These are phyloP conservation scores for Aspergillus bridgeri DNA, from an alignment of 495 filamentous ascomycete species.

Conservation along the genomic window DNA sequence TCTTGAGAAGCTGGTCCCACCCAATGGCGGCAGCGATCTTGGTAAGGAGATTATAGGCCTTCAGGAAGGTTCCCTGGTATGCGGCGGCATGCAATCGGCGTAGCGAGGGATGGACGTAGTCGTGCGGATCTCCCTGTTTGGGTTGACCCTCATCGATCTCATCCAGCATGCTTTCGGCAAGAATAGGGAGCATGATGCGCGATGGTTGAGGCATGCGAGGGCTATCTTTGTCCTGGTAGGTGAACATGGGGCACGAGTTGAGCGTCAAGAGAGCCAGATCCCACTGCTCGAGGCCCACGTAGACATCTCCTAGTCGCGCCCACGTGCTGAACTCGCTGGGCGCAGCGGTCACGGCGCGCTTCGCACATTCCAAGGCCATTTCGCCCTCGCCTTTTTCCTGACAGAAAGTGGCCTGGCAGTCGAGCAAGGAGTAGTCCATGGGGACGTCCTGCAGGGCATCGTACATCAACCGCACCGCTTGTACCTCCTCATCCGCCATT, in stretches of 20 bases:
- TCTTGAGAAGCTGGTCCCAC: conserved; percentile 92
- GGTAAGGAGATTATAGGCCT: conserved; percentile 90
- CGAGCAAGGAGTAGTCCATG: conserved; percentile 93
- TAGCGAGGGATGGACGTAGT: conserved; percentile 83
- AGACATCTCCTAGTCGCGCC: conserved; percentile 90
- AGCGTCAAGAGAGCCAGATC: conserved; percentile 87
- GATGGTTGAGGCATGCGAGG: conserved; percentile 89
- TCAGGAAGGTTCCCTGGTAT: conserved; percentile 91
- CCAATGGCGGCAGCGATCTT: conserved; percentile 94
- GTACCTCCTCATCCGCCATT: conserved; percentile 92
- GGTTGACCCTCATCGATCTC: conserved; percentile 92
- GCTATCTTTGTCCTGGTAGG: conserved; percentile 95
- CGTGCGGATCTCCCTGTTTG: conserved; percentile 62
- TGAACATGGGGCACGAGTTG: conserved; percentile 99
- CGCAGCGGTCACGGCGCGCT: conserved; percentile 88
- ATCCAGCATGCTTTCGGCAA: conserved; percentile 87
- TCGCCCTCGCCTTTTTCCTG: conserved; percentile 79
- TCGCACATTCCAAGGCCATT: conserved; percentile 89
- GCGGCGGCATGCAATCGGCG: conserved; percentile 80
- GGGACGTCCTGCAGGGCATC: conserved; percentile 85
- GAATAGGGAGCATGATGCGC: conserved; percentile 78
- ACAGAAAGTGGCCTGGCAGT: conserved; percentile 91
- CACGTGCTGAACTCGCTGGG: conserved; percentile 97
- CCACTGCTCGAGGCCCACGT: conserved; percentile 89
- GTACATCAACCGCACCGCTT: conserved; percentile 83